Percentiles rank a stretch among this genome's conserved stretches.
phyloP scores from a whole-genome alignment of 1,139 yeast species.

The Candida tetrigidarum region DNA sequence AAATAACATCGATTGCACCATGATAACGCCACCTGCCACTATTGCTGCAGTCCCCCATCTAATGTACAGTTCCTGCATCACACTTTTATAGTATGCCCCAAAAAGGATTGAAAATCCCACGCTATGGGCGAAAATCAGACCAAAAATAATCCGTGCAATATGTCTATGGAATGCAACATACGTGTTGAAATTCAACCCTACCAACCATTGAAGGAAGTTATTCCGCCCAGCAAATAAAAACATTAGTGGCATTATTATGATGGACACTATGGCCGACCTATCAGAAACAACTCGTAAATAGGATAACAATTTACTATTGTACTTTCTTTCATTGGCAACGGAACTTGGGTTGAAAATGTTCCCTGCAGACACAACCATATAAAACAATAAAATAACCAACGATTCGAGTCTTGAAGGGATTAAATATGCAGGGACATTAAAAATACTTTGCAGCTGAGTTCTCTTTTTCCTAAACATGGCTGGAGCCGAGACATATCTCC shows the following conservation, averaged over 20 bases:
- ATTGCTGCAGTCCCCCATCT: constrained; percentile 36
- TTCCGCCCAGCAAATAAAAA: constrained; percentile 65
- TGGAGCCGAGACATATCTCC: constrained; percentile 35
- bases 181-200: constrained; percentile 64
- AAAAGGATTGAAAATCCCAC: constrained; percentile 31
- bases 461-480: constrained; percentile 31
- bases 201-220: constrained; percentile 56
- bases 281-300: constrained; percentile 33
- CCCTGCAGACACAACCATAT: constrained; percentile 45
- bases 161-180: constrained; percentile 64
- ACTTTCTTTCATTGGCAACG: constrained; percentile 29
- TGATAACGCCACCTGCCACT: constrained; percentile 36
- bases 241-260: constrained; percentile 50
- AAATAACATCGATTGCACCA: constrained; percentile 44
- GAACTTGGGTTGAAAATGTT: constrained; percentile 25
- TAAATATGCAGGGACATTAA: constrained; percentile 24
- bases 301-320: constrained; percentile 22
- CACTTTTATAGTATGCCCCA: constrained; percentile 6
- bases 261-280: constrained; percentile 36
- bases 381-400: constrained; percentile 34
- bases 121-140: constrained; percentile 46
- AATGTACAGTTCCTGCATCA: constrained; percentile 20
- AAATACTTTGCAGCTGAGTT: constrained; percentile 24
- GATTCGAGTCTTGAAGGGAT: constrained; percentile 35
- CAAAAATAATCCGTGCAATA: constrained; percentile 54